Percentiles rank a stretch among this genome's conserved stretches.
These are phyloP conservation scores for Lipomyces anomalus DNA, from an alignment of 805 yeast genomes.

Conservation along the genomic window DNA sequence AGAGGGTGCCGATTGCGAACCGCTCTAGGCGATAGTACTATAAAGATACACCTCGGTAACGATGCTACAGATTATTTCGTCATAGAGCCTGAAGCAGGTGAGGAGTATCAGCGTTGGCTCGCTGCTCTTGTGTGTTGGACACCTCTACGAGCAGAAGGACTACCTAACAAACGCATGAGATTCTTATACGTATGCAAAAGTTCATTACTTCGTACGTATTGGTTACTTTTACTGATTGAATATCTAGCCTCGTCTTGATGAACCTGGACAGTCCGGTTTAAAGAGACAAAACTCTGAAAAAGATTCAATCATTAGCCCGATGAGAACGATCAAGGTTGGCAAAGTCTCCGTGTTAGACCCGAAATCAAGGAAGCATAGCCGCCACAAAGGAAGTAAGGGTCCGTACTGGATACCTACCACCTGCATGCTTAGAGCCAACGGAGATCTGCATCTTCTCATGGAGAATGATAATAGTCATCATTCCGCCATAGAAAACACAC, in stretches of 20 bases:
- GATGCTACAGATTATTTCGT: slow-evolving; percentile 13
- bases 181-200: slow-evolving; percentile 20
- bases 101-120: slow-evolving; percentile 16
- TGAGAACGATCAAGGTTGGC: slow-evolving; percentile 12
- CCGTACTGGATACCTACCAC: slow-evolving; percentile 14
- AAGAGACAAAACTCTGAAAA: too few relatives aligned
- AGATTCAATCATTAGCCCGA: too few relatives aligned
- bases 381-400: not conserved
- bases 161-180: slow-evolving; percentile 12
- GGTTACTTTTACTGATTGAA: too few relatives aligned
- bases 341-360: slow-evolving; percentile 22
- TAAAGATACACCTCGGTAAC: slow-evolving; percentile 10
- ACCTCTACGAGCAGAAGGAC: slow-evolving; percentile 21
- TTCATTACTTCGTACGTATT: too few relatives aligned
- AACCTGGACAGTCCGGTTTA: too few relatives aligned
- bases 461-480: too few relatives aligned
- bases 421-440: slow-evolving; percentile 18
- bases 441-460: slow-evolving; percentile 15
- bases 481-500: not conserved
- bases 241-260: too few relatives aligned
- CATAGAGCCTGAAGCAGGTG: slow-evolving; percentile 11
- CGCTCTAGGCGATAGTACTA: slow-evolving; percentile 13
- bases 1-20: slow-evolving; percentile 19
- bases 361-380: not conserved
- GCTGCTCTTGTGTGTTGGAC: slow-evolving; percentile 21